Evolutionary conservation across 2,329 filamentous ascomycete genomes (phyloP), one percentile per base, ranked within the genome.

Genomic region (Microascus cirrosus): DNA sequence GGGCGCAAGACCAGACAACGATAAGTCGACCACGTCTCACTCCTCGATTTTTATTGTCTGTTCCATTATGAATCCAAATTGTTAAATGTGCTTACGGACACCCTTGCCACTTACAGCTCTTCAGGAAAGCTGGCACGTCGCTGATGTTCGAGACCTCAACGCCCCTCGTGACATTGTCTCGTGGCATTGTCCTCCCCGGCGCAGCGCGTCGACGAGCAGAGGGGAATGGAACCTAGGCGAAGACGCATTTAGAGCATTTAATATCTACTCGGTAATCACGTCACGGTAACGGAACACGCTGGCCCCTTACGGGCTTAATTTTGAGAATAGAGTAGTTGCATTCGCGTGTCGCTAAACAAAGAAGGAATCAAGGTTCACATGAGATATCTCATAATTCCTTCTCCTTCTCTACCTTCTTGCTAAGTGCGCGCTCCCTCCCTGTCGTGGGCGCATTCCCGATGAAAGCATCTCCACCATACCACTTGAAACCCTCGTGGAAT

Each of bases 401-500:
- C 58, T 73, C 70, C 62, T 74, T 56, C 5, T 7, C 20, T 18
- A 28, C 20, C 42, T 24, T 57, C 61, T 77, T 66, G 55, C 64
- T 65, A 25, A 74, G 64, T 51, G 72, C 57, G n/a, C 73, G 65
- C 55, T 74, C 72, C n/a, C 72, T 73, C 24, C 83, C 83, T 2
- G 73, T 83, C 8, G 70, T 61, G 1, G 82, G 82, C 20, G 80
- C 69, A 58, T 80, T 67, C 12, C 82, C 82, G 2, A 86, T 81
- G 32, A 76, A 79, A 1, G 70, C 63, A 39, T 77, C 71, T 1
- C 83, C 92, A 3, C 89, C 91, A 59, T 90, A 80, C 1, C 81
- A 69, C 67, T 85, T 81, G 67, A 96, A 94, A 0, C 81, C 88
- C 65, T 85, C 89, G 66, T 95, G 89, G 74, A 97, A 97, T 2